Percentiles rank a stretch among this genome's conserved stretches.
Conservation (phyloP, 768 basidiomycete species). For the Suillus brevipes region DNA sequence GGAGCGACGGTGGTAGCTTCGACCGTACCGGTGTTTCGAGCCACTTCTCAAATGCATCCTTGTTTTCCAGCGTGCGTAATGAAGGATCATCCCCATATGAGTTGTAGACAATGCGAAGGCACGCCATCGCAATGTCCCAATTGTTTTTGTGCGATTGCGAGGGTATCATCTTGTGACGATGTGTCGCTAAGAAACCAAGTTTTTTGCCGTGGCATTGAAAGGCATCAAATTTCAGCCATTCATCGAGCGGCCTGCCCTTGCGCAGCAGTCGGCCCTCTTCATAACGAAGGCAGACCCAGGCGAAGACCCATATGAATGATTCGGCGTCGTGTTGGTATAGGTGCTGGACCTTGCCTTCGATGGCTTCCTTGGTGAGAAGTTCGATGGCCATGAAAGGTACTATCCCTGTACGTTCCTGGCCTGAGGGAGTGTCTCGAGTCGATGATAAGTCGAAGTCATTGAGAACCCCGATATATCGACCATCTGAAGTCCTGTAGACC, state of each 20-base stretch:
- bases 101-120: no score
- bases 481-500: background rate
- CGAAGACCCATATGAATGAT: slow-evolving; percentile 3
- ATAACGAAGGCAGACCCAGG: slow-evolving; percentile 3
- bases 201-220: background rate
- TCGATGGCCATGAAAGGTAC: slow-evolving; percentile 13
- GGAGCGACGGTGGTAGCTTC: no score
- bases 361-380: background rate
- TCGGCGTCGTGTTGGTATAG: background rate
- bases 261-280: background rate
- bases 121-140: background rate
- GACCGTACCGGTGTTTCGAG: no score
- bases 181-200: rapidly evolving
- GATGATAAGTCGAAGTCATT: slow-evolving; percentile 13
- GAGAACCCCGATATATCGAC: slow-evolving; percentile 8
- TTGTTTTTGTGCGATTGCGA: background rate
- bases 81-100: no score
- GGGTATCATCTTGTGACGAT: no score
- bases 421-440: background rate
- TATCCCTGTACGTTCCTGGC: slow-evolving; percentile 11
- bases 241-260: background rate
- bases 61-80: no score
- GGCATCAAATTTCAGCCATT: background rate
- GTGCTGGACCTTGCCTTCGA: background rate
- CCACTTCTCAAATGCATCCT: no score